A percentile compares a stretch with the other conserved stretches of the same genome.
Evolutionary conservation across 2,329 filamentous ascomycete species (phyloP).

Genomic region (Fusarium tuaranense): DNA sequence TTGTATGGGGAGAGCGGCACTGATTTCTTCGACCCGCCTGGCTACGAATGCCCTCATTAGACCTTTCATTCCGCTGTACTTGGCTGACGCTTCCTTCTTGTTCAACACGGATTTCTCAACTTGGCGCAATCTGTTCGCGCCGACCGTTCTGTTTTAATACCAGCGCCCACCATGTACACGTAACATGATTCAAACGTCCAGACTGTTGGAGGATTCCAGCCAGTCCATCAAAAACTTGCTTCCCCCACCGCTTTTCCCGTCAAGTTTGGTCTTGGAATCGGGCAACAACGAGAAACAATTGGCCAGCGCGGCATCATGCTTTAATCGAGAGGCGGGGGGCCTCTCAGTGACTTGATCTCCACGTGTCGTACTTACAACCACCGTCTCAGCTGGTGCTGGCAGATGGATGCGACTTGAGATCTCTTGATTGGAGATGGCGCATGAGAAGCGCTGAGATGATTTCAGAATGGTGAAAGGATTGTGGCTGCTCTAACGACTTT

Average conservation of each 20-base stretch:
- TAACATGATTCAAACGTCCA: slow-evolving; percentile 15
- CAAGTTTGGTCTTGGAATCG: slow-evolving; percentile 16
- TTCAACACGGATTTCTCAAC: neutral
- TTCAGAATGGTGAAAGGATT: neutral
- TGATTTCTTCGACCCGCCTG: no score
- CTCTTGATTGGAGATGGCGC: slow-evolving; percentile 12
- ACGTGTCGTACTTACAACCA: slow-evolving; percentile 26
- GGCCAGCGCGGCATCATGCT: slow-evolving; percentile 14
- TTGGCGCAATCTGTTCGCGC: neutral
- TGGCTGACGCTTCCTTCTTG: neutral
- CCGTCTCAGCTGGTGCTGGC: slow-evolving; percentile 5
- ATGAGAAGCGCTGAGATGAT: neutral
- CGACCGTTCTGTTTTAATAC: neutral
- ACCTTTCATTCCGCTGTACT: neutral
- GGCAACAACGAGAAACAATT: slow-evolving; percentile 21
- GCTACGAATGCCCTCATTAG: neutral
- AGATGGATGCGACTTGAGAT: neutral
- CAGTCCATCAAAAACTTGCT: neutral
- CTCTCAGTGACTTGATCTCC: slow-evolving; percentile 16
- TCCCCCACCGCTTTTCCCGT: slow-evolving; percentile 6
- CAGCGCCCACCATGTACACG: neutral
- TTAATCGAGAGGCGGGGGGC: slow-evolving; percentile 28
- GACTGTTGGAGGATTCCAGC: neutral
- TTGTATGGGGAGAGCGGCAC: no score
- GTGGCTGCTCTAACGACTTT: slow-evolving; percentile 1